Conservation (phyloP, 2,329 filamentous ascomycete genomes). For the Chaetothyriales sp. region DNA sequence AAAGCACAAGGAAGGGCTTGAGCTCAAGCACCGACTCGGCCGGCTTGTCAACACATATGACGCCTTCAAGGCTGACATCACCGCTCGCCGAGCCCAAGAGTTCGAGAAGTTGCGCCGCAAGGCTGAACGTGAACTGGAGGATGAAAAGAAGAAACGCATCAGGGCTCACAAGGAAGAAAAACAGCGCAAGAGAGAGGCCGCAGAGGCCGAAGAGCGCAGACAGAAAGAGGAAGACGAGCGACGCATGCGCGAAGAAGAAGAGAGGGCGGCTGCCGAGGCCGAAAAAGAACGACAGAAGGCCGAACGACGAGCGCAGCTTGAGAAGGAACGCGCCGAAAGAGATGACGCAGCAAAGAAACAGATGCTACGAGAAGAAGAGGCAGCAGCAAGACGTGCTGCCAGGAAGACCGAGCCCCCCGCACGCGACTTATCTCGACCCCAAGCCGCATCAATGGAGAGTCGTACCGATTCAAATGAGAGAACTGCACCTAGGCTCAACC, state of each 20-base stretch:
- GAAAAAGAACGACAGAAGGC: conserved; percentile 60
- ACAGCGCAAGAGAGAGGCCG: conserved; percentile 68
- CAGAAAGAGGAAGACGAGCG: conserved; percentile 77
- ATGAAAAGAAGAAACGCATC: conserved; percentile 74
- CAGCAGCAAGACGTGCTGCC: conserved; percentile 58
- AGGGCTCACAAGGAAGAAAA: conserved; percentile 77
- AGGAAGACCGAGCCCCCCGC: conserved; percentile 43
- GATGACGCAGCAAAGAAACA: conserved; percentile 54
- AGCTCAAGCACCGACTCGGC: conserved; percentile 82
- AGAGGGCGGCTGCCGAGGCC: conserved; percentile 66
- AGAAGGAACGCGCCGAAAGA: conserved; percentile 48
- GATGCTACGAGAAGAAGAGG: conserved; percentile 75
- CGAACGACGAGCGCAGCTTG: conserved; percentile 52
- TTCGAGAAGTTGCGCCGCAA: conserved; percentile 89
- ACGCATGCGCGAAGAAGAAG: conserved; percentile 66
- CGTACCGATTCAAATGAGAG: conserved; percentile 39
- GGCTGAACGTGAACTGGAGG: conserved; percentile 84
- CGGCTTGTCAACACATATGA: conserved; percentile 78
- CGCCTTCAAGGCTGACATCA: conserved; percentile 65
- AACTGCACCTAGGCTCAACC: conserved; percentile 41
- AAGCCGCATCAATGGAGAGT: conserved; percentile 27
- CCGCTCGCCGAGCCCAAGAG: conserved; percentile 78
- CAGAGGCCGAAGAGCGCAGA: conserved; percentile 67
- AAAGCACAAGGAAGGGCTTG: conserved; percentile 85
- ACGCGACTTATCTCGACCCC: conserved; percentile 19